These are phyloP conservation scores for Gossypium bickii DNA, from an alignment of 345 rosid species.

Conservation along the genomic window DNA sequence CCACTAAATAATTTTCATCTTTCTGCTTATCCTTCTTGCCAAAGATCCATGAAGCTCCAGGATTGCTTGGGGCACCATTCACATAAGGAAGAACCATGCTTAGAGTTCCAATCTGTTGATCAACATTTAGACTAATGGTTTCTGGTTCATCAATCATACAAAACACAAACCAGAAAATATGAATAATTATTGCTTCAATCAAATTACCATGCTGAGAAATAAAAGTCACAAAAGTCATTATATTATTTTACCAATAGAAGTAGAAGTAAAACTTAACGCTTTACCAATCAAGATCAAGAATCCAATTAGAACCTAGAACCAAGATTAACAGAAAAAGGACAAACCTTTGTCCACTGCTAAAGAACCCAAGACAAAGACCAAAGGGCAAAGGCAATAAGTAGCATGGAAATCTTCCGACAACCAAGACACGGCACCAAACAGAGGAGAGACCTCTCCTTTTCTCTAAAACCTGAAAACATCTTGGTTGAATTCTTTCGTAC, in stretches of 20 bases:
- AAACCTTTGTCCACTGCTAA: constrained; percentile 62
- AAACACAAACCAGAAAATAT: neutral
- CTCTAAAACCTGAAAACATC: constrained; percentile 54
- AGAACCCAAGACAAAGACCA: constrained; percentile 65
- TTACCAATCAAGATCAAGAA: constrained; percentile 10
- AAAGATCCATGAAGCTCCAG: constrained; percentile 21
- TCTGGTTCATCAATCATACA: constrained; percentile 34
- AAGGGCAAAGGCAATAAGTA: constrained; percentile 55
- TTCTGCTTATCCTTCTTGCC: constrained; percentile 13
- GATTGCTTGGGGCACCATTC: constrained; percentile 22
- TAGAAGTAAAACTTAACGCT: neutral
- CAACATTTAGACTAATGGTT: constrained; percentile 32
- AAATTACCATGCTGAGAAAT: neutral
- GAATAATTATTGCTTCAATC: constrained; percentile 10
- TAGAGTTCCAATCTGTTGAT: constrained; percentile 28
- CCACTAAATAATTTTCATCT: constrained; percentile 18
- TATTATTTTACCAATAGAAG: neutral
- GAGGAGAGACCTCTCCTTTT: constrained; percentile 56
- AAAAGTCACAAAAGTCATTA: neutral
- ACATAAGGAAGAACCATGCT: constrained; percentile 23
- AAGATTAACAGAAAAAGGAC: neutral
- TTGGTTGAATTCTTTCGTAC: constrained; percentile 38
- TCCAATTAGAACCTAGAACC: neutral
- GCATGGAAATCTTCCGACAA: constrained; percentile 59
- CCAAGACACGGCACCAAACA: constrained; percentile 56